These are phyloP conservation scores for Phytophthora brassicae DNA, from an alignment of 352 stramenopile species.

Conservation along the genomic window DNA sequence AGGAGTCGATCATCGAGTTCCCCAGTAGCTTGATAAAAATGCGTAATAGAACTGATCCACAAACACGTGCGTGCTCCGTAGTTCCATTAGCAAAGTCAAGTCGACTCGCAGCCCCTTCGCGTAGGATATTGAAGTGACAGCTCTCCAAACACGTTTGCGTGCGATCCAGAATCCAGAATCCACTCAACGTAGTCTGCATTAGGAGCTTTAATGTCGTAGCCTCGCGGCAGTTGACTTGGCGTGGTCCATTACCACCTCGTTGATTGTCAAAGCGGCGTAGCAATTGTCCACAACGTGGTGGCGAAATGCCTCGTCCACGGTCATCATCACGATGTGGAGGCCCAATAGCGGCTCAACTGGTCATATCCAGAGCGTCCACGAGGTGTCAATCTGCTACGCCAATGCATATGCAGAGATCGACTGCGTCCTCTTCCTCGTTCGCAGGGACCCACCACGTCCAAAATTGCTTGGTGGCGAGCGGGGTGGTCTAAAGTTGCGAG, in stretches of 20 bases:
- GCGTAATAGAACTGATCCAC: slow-evolving; percentile 11
- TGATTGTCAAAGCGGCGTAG: not conserved
- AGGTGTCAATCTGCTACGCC: not conserved
- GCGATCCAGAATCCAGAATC: slow-evolving; percentile 13
- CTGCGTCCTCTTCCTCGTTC: not conserved
- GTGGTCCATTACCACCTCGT: not conserved
- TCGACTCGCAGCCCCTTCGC: not conserved
- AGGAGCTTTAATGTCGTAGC: not conserved
- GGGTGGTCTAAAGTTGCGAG: too few relatives aligned
- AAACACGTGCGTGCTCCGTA: slow-evolving; percentile 1
- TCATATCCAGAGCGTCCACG: too few relatives aligned
- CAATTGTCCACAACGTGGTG: not conserved
- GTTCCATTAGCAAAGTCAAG: slow-evolving; percentile 14
- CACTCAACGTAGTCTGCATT: not conserved
- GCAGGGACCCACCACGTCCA: not conserved
- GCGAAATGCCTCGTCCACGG: not conserved
- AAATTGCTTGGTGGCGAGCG: not conserved
- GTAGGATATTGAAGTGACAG: slow-evolving; percentile 2
- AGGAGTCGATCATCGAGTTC: slow-evolving; percentile 6
- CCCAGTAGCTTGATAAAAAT: too few relatives aligned
- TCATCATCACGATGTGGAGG: not conserved
- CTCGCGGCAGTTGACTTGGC: not conserved
- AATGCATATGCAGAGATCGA: not conserved
- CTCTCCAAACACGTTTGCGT: slow-evolving; percentile 11
- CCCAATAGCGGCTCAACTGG: not conserved